Conservation (phyloP, 441 rosid species). For the Aquilaria agallochum region DNA sequence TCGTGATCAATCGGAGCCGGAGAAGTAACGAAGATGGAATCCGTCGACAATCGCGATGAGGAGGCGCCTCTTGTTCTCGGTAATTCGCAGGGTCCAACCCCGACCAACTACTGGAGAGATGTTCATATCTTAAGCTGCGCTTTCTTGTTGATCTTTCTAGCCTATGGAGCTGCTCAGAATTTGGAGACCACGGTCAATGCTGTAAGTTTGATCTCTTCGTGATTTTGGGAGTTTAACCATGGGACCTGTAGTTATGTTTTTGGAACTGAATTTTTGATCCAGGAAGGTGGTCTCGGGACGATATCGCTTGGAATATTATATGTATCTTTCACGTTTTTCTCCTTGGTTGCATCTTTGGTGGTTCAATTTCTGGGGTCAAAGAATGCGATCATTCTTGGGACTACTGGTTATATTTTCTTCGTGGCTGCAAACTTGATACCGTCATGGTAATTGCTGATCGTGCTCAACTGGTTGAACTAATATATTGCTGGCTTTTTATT, state of each 20-base stretch:
- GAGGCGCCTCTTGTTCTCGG: slow-evolving; percentile 57
- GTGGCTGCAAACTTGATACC: slow-evolving; percentile 87
- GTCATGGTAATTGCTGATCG: slow-evolving; percentile 48
- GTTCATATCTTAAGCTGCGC: slow-evolving; percentile 79
- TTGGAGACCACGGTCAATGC: slow-evolving; percentile 75
- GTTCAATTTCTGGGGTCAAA: slow-evolving; percentile 80
- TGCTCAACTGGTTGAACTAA: not conserved
- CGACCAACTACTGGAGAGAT: slow-evolving; percentile 51
- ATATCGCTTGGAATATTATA: slow-evolving; percentile 86
- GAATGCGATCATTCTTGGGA: slow-evolving; percentile 83
- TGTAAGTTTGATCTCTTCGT: slow-evolving; percentile 28
- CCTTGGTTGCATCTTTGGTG: slow-evolving; percentile 70
- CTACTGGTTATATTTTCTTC: slow-evolving; percentile 87
- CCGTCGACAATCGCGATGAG: slow-evolving; percentile 38
- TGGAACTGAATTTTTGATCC: slow-evolving; percentile 17
- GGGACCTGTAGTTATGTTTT: not conserved
- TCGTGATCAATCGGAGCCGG: slow-evolving; percentile 5
- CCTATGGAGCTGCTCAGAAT: slow-evolving; percentile 97
- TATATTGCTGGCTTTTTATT: too few species aligned
- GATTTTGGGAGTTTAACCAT: not conserved
- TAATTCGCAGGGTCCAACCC: slow-evolving; percentile 19
- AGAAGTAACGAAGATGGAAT: slow-evolving; percentile 29
- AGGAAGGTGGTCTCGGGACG: slow-evolving; percentile 77
- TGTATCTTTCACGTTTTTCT: slow-evolving; percentile 81
- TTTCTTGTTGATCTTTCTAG: slow-evolving; percentile 73